These are phyloP conservation scores for Saccharomycopsis sp. DNA, from an alignment of 805 yeast genomes.

Conservation along the genomic window DNA sequence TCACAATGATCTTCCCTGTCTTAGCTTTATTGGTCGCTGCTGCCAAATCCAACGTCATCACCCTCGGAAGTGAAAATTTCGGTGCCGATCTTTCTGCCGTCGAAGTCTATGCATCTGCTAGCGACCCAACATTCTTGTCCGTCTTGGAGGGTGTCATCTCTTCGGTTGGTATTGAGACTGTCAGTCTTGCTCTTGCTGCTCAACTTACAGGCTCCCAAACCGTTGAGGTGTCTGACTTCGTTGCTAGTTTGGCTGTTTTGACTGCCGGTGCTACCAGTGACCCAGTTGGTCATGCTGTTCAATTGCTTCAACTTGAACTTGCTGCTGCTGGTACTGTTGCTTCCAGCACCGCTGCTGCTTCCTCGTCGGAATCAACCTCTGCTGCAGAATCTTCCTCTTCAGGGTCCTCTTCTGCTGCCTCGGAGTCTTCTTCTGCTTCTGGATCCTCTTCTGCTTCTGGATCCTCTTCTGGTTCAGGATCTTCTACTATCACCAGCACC, in stretches of 20 bases:
- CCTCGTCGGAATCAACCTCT: neutral
- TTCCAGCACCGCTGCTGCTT: conserved; percentile 16
- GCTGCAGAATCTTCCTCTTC: neutral
- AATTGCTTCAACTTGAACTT: conserved; percentile 8
- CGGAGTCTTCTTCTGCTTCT: neutral
- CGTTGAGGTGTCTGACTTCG: neutral
- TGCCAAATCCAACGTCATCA: neutral
- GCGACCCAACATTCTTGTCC: neutral
- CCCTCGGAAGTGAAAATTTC: neutral
- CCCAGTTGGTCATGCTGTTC: conserved; percentile 5
- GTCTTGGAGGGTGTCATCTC: neutral
- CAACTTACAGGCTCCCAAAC: neutral
- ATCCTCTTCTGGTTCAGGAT: neutral
- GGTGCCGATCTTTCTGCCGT: neutral
- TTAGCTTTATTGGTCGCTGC: neutral
- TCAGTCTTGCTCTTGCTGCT: conserved; percentile 11
- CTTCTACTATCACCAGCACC: too few relatives aligned
- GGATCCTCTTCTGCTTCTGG: neutral
- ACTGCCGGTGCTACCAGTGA: conserved; percentile 16
- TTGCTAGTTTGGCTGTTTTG: conserved; percentile 8
- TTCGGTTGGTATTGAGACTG: conserved; percentile 22
- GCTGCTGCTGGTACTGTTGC: conserved; percentile 14
- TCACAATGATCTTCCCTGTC: neutral
- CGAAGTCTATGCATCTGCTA: neutral
- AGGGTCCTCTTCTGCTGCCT: neutral